A percentile compares a stretch with the other conserved stretches of the same genome.
phyloP scores from a whole-genome alignment of 2,329 filamentous ascomycete genomes.

The Neoascochyta sp. region DNA sequence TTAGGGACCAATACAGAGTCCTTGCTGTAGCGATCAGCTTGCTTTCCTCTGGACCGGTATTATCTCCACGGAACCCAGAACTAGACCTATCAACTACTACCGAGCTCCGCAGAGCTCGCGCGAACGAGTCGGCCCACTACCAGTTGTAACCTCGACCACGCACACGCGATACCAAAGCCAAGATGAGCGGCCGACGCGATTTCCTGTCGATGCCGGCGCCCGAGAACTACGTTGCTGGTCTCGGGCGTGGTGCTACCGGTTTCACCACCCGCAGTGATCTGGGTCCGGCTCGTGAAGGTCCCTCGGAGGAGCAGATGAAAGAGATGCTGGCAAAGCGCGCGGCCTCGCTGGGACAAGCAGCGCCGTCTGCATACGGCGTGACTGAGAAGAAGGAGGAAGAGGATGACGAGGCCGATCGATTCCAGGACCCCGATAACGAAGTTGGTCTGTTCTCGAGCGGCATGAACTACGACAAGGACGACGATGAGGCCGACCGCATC shows the following conservation, averaged over 20 bases:
- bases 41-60: no score
- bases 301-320: constrained; percentile 97
- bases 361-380: constrained; percentile 69
- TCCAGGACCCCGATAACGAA: constrained; percentile 96
- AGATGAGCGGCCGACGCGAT: constrained; percentile 68
- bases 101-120: constrained; percentile 3
- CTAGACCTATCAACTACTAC: constrained; percentile 1
- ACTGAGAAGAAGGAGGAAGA: constrained; percentile 66
- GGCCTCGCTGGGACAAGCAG: constrained; percentile 70
- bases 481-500: constrained; percentile 95
- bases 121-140: constrained; percentile 1
- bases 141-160: constrained; percentile 1
- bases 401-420: constrained; percentile 71
- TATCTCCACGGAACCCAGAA: no score
- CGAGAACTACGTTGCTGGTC: constrained; percentile 75
- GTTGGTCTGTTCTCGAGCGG: constrained; percentile 92
- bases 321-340: constrained; percentile 94
- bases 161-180: constrained; percentile 13
- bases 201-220: constrained; percentile 77
- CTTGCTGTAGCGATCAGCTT: no score
- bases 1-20: no score
- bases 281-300: constrained; percentile 89
- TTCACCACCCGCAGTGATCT: constrained; percentile 97
- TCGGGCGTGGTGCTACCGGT: constrained; percentile 94
- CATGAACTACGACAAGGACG: constrained; percentile 86